A percentile compares a stretch with the other conserved stretches of the same genome.
Conservation (phyloP, 495 filamentous ascomycete species). For the Tuber indicum region DNA sequence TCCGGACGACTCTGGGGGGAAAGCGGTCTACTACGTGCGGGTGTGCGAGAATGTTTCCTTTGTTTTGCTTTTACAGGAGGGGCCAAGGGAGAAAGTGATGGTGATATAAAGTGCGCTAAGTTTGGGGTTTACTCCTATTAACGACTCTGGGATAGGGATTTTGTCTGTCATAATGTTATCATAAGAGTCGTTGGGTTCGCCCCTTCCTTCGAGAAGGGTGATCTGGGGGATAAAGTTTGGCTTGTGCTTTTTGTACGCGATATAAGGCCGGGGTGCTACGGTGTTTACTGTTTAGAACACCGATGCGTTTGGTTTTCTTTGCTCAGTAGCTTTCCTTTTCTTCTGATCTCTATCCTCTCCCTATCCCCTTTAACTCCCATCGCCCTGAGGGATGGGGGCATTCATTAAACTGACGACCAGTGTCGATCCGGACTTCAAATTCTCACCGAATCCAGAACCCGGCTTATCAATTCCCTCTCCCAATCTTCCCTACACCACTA, state of each 20-base stretch:
- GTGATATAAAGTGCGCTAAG: not conserved
- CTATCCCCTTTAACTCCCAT: not conserved
- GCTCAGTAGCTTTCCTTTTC: not conserved
- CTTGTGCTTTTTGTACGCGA: not conserved
- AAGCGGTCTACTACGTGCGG: not conserved
- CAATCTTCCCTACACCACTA: not conserved
- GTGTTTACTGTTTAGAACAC: not conserved
- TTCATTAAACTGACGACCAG: not conserved
- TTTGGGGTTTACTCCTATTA: not conserved
- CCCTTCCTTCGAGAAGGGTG: not conserved
- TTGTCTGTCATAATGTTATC: not conserved
- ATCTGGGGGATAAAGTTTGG: not conserved
- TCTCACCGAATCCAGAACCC: not conserved
- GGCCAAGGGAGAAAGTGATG: not conserved
- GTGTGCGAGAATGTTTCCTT: not conserved
- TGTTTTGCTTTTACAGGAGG: not conserved
- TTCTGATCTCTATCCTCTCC: not conserved
- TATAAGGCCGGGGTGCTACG: not conserved
- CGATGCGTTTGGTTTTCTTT: not conserved
- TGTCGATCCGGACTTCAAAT: not conserved
- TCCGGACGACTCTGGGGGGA: not conserved
- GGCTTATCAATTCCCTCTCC: not conserved
- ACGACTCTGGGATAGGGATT: not conserved
- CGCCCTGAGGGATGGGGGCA: not conserved
- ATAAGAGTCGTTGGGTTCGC: not conserved